A percentile compares a stretch with the other conserved stretches of the same genome.
Conservation (phyloP, 805 yeast genomes). For the Starmerella stigmatis region DNA sequence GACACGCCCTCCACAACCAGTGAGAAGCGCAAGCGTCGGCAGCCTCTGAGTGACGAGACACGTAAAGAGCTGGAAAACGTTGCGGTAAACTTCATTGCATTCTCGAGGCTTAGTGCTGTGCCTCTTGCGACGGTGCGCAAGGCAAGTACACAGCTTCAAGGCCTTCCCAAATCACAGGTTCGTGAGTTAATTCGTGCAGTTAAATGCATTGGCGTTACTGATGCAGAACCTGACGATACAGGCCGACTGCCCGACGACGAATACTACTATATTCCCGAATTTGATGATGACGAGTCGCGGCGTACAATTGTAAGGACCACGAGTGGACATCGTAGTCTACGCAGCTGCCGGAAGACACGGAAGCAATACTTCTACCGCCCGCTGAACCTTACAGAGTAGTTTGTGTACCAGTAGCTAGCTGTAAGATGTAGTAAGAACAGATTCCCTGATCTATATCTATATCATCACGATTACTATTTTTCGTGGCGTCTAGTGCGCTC, state of each 20-base stretch:
- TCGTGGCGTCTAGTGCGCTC: too few species aligned
- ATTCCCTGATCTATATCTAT: not conserved
- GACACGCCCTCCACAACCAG: not conserved
- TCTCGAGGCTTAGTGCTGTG: constrained; percentile 75
- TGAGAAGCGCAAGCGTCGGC: constrained; percentile 11
- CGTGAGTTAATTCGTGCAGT: constrained; percentile 35
- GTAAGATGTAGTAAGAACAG: not conserved
- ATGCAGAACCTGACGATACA: constrained; percentile 87
- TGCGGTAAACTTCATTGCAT: constrained; percentile 76
- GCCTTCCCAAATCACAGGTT: constrained; percentile 32
- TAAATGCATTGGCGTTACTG: constrained; percentile 72
- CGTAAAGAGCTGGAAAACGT: constrained; percentile 42
- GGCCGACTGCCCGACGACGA: constrained; percentile 92
- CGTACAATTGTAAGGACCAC: constrained; percentile 61
- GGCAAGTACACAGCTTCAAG: constrained; percentile 45
- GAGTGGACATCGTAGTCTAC: constrained; percentile 65
- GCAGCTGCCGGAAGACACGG: constrained; percentile 87
- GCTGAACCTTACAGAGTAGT: constrained; percentile 12
- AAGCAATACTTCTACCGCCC: constrained; percentile 69
- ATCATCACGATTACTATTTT: not conserved
- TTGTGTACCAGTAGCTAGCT: not conserved
- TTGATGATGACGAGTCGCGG: constrained; percentile 64
- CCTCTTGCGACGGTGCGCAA: constrained; percentile 63
- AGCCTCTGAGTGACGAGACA: constrained; percentile 6
- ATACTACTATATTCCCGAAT: constrained; percentile 78